Base-by-base conservation (phyloP, 371 early-diverging fungal genomes). In the Mortierella sp. region DNA sequence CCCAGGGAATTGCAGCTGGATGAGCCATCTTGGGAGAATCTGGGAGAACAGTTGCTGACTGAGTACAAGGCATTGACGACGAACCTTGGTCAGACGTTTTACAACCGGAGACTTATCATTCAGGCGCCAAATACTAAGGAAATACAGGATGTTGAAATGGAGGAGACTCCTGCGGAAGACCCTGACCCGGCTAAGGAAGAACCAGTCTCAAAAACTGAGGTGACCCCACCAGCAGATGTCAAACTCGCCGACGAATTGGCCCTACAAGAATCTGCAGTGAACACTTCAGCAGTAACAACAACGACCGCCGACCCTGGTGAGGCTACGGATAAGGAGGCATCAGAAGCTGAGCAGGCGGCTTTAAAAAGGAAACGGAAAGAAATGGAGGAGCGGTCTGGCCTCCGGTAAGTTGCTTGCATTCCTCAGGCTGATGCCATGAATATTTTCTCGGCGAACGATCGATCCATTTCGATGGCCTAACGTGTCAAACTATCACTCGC, bases 301-400 rank as follows among this genome's bases (percentile, higher is more conserved):
- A 21, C 46, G 2, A 71, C 46, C 13, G 73, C 76, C 6, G 86
- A 83, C 0, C 2, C 43, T 0, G 59, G 44, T 1, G 73, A 82
- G 0, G 75, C 72, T 19, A 71, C 61, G 3, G 76, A 80, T 26
- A 82, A 79, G 31, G 88, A 86, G 14, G 44, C 48, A 24, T 54
- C 51, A 26, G 81, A 86, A 13, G 34, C 73, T 1, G 86, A 86
- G 21, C 75, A 75, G 24, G 83, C 82, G 13, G 79, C 82, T 0
- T 61, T 80, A 78, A 90, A 75, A 75, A 82, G 72, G 71, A 88
- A 70, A 79, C 82, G 78, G 80, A 88, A 75, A 80, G 69, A 88
- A 82, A 51, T 83, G 78, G 92, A 92, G 53, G 91, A 90, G 71
- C 78, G 91, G 70, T 80, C 90, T 2, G 88, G 90, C 8, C 78